Evolutionary conservation across 352 stramenopile species (phyloP).

Genomic region (Blastocystis sp.): DNA sequence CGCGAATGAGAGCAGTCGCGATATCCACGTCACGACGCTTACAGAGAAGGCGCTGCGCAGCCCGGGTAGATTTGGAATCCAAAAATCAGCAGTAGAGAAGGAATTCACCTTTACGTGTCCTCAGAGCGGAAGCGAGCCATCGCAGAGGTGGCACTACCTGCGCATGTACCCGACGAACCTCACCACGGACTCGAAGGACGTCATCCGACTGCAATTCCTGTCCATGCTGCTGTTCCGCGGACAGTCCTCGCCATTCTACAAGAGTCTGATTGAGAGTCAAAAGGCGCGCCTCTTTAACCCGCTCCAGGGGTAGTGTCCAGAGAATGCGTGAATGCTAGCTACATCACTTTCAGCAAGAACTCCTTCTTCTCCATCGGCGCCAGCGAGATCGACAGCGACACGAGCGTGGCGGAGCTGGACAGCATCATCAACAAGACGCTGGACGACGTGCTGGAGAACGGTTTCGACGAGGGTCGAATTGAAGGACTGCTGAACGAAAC

Average conservation of each 20-base stretch:
- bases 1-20: neutral
- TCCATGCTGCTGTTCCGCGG: constrained; percentile 54
- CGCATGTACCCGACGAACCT: constrained; percentile 43
- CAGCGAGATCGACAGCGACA: constrained; percentile 7
- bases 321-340: neutral
- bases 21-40: constrained; percentile 36
- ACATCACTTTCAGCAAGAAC: constrained; percentile 65
- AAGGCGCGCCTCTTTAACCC: constrained; percentile 26
- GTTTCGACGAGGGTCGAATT: constrained; percentile 54
- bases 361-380: constrained; percentile 43
- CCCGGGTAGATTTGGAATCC: neutral
- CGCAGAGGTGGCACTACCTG: constrained; percentile 18
- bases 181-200: constrained; percentile 18
- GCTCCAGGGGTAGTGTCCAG: neutral
- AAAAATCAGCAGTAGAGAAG: neutral
- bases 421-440: constrained; percentile 45
- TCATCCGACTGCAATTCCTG: constrained; percentile 28
- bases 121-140: neutral
- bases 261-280: constrained; percentile 22
- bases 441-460: constrained; percentile 30
- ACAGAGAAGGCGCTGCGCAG: neutral
- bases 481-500: constrained; percentile 48
- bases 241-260: constrained; percentile 54
- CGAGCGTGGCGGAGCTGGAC: constrained; percentile 14
- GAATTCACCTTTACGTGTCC: constrained; percentile 17